Evolutionary conservation across 1,284 basidiomycete species (phyloP), one percentile per base, ranked within the genome.

Genomic region (Meripilus lineatus): DNA sequence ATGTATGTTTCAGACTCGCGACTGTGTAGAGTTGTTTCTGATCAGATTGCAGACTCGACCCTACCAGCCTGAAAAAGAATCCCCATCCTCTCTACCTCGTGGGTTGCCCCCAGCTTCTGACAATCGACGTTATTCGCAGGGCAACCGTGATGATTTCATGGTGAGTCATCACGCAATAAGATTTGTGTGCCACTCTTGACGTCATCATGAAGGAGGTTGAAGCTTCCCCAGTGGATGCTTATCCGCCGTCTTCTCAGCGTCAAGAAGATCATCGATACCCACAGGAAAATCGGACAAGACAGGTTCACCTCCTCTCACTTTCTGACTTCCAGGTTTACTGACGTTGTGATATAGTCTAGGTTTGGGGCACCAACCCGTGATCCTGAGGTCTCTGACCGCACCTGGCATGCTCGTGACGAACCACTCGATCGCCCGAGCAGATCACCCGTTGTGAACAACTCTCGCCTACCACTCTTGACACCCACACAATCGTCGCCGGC

Each of bases 371-470:
- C 40, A 23, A 22, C n/a, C 26, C 25, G 34, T 38, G 24, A 17
- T 22, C 4, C 44, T 14, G 11, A 21, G 17, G 14, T 17, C 20
- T 10, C 35, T 26, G 5, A 32, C 21, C 23, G 47, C 38, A 36
- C 17, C 38, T 20, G 40, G 48, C 6, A 20, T 44, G 17, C 47
- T 45, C 45, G 22, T 50, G n/a, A 50, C 48, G 2, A 36, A 39
- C n/a, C 40, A 47, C 28, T 44, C n/a, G 46, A 22, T 42, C 44
- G 6, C 26, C 34, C 14, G 34, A 34, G 14, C 15, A 20, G 15
- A 14, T 8, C 10, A n/a, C 22, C 17, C 22, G 22, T 8, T 11
- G 20, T 14, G 20, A 38, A 3, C 14, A 22, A 36, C 2, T 13
- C 4, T 26, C 41, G 11, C 15, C 21, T 43, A 18, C 8, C 11